Evolutionary conservation across 148 eudicot genomes (phyloP).

Genomic region (Linanthus parryae): DNA sequence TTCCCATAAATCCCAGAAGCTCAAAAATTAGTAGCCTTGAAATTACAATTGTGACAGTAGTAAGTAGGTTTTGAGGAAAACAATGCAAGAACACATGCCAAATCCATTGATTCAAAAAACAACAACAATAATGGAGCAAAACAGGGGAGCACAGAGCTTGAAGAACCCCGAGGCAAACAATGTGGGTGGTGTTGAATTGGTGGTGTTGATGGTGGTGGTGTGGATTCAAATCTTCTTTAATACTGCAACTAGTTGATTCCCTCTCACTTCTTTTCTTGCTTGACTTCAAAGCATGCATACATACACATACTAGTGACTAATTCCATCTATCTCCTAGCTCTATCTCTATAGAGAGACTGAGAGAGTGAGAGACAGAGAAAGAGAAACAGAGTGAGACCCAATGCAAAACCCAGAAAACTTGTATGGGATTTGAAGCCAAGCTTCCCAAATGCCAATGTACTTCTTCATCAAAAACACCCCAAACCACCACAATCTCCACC

Average conservation of each 20-base stretch:
- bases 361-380: conserved; percentile 5
- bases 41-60: too few relatives aligned
- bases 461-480: conserved; percentile 11
- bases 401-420: conserved; percentile 41
- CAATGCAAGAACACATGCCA: conserved; percentile 70
- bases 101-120: not conserved
- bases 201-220: conserved; percentile 15
- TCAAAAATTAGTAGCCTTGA: too few relatives aligned
- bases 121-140: not conserved
- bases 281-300: conserved; percentile 42
- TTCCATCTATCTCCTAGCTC: not conserved
- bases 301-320: too few relatives aligned
- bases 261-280: conserved; percentile 33
- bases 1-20: too few relatives aligned
- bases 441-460: conserved; percentile 48
- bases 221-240: conserved; percentile 14
- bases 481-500: conserved; percentile 9
- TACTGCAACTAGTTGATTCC: not conserved
- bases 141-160: conserved; percentile 14
- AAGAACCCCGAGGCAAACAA: conserved; percentile 61
- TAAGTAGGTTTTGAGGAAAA: conserved; percentile 67
- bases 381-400: conserved; percentile 34
- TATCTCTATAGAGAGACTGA: not conserved
- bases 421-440: conserved; percentile 54
- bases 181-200: too few relatives aligned